A percentile compares a stretch with the other conserved stretches of the same genome.
phyloP scores from a whole-genome alignment of 2,329 filamentous ascomycete genomes.

The Phyllosticta capitalensis region DNA sequence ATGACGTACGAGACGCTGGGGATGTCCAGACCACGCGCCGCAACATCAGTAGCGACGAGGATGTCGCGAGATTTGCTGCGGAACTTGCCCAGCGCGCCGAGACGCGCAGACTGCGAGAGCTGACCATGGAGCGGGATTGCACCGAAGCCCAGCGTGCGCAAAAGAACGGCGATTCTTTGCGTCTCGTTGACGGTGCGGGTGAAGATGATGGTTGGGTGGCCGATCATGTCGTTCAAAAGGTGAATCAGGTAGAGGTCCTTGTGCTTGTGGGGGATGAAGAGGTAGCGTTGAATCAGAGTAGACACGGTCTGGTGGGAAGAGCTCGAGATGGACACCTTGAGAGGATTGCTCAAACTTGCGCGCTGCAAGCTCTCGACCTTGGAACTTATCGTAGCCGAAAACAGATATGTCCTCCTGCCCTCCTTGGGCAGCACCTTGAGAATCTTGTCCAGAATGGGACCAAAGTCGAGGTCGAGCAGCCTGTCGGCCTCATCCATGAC shows the following conservation, averaged over 20 bases:
- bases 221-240: conserved; percentile 74
- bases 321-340: conserved; percentile 70
- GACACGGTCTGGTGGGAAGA: conserved; percentile 88
- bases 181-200: conserved; percentile 86
- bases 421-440: conserved; percentile 68
- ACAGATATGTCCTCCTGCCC: conserved; percentile 66
- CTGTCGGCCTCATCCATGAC: conserved; percentile 95
- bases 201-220: conserved; percentile 84
- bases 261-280: conserved; percentile 75
- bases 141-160: conserved; percentile 75
- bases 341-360: conserved; percentile 74
- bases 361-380: conserved; percentile 91
- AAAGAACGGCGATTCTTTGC: conserved; percentile 71
- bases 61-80: conserved; percentile 70
- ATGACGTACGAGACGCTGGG: conserved; percentile 81
- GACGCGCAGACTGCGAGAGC: conserved; percentile 73
- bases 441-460: conserved; percentile 84
- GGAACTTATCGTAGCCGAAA: conserved; percentile 87
- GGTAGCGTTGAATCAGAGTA: conserved; percentile 74
- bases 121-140: conserved; percentile 92
- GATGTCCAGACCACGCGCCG: conserved; percentile 84
- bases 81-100: conserved; percentile 89
- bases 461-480: conserved; percentile 88
- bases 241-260: conserved; percentile 89
- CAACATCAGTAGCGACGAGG: conserved; percentile 88